A percentile compares a stretch with the other conserved stretches of the same genome.
Conservation (phyloP, 192 early-diverging fungal genomes). For the Coemansia sp. region DNA sequence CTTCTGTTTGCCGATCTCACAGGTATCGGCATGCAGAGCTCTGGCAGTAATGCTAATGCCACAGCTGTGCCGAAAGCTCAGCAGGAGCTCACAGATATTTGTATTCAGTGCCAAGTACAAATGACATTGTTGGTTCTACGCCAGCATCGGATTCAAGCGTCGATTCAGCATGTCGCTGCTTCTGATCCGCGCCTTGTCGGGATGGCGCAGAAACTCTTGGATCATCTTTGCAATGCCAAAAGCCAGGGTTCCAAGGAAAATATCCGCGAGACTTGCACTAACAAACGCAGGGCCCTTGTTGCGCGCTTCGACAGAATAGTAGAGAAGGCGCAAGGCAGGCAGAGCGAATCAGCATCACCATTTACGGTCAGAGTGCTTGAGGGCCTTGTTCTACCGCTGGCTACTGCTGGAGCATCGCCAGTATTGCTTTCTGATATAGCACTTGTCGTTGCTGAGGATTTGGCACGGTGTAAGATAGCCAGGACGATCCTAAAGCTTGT, state of each 20-base stretch:
- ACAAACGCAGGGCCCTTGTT: conserved; percentile 22
- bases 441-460: conserved; percentile 9
- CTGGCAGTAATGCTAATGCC: not conserved
- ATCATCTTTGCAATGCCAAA: not conserved
- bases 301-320: conserved; percentile 23
- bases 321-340: not conserved
- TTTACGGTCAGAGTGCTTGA: conserved; percentile 17
- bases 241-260: not conserved
- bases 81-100: not conserved
- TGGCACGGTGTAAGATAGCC: conserved; percentile 17
- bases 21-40: not conserved
- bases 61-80: not conserved
- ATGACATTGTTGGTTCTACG: conserved; percentile 30
- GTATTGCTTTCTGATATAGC: conserved; percentile 28
- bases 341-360: not conserved
- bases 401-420: conserved; percentile 30
- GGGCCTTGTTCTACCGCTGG: conserved; percentile 32
- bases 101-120: conserved; percentile 14
- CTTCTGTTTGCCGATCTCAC: conserved; percentile 10
- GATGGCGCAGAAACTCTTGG: conserved; percentile 8
- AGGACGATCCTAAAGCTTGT: conserved; percentile 17
- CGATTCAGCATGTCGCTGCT: not conserved
- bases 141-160: conserved; percentile 3
- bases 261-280: conserved; percentile 1
- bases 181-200: not conserved